Conservation (phyloP, 176 grass and related monocot genomes). For the Dactylis glomerata region DNA sequence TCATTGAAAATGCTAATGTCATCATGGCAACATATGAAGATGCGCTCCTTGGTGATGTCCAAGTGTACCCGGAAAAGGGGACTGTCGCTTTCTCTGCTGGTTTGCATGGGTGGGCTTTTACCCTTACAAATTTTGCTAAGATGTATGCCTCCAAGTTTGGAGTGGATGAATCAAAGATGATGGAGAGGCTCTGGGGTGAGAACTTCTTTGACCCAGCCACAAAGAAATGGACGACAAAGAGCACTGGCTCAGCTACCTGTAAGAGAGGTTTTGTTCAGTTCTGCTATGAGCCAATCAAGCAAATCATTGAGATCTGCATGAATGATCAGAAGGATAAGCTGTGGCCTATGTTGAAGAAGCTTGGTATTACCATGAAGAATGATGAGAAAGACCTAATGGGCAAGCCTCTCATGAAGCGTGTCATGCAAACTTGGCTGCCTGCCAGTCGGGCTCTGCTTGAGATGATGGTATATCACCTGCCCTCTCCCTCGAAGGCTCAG, state of each 20-base stretch:
- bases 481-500: constrained; percentile 59
- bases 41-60: constrained; percentile 67
- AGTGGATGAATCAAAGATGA: constrained; percentile 78
- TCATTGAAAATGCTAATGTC: constrained; percentile 78
- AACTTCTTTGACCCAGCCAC: constrained; percentile 82
- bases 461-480: constrained; percentile 86
- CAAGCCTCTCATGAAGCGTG: constrained; percentile 82
- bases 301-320: constrained; percentile 82
- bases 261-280: constrained; percentile 91
- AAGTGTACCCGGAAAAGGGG: constrained; percentile 81
- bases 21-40: constrained; percentile 85
- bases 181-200: constrained; percentile 90
- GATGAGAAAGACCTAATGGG: constrained; percentile 70
- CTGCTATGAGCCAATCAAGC: constrained; percentile 79
- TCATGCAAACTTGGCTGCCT: constrained; percentile 85
- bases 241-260: constrained; percentile 55
- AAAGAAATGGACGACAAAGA: constrained; percentile 78
- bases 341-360: constrained; percentile 83
- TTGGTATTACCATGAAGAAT: constrained; percentile 61
- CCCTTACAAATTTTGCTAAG: constrained; percentile 70
- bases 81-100: constrained; percentile 78
- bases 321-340: constrained; percentile 79
- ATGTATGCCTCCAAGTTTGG: constrained; percentile 88
- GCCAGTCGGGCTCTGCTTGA: constrained; percentile 67
- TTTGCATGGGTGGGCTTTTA: constrained; percentile 72